Evolutionary conservation across 2,329 filamentous ascomycete species (phyloP).

Genomic region (Aspergillus pseudotamarii): DNA sequence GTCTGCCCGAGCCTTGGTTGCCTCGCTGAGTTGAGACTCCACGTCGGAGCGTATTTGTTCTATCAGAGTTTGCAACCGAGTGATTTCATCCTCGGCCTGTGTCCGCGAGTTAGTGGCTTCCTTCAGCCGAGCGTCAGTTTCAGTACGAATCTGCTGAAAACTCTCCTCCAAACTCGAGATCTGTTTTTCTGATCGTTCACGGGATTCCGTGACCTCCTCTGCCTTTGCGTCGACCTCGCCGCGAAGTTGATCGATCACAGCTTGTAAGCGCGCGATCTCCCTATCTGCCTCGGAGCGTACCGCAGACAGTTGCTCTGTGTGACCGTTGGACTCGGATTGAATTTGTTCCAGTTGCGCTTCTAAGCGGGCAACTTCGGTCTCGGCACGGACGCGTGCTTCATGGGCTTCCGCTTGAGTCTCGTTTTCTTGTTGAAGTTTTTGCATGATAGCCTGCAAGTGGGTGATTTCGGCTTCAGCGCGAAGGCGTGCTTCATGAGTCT

Average conservation of each 20-base stretch:
- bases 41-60: slow-evolving; percentile 37
- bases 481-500: slow-evolving; percentile 23
- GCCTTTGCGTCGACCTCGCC: slow-evolving; percentile 22
- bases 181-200: slow-evolving; percentile 31
- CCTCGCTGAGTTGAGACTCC: slow-evolving; percentile 34
- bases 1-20: slow-evolving; percentile 29
- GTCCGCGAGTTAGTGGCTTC: slow-evolving; percentile 25
- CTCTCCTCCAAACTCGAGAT: slow-evolving; percentile 31
- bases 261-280: slow-evolving; percentile 31
- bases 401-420: slow-evolving; percentile 20
- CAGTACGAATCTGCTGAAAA: slow-evolving; percentile 25
- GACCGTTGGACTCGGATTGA: slow-evolving; percentile 16
- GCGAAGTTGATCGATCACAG: slow-evolving; percentile 37
- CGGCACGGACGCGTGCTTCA: slow-evolving; percentile 21
- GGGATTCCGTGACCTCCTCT: slow-evolving; percentile 28
- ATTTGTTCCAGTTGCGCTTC: slow-evolving; percentile 19
- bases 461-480: slow-evolving; percentile 29
- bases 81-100: slow-evolving; percentile 25
- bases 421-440: slow-evolving; percentile 38
- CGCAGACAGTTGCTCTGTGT: slow-evolving; percentile 22
- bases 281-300: slow-evolving; percentile 26
- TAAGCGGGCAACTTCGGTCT: slow-evolving; percentile 18
- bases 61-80: slow-evolving; percentile 28
- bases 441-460: slow-evolving; percentile 53
- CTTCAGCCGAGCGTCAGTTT: slow-evolving; percentile 24